Base-by-base conservation (phyloP, 1,139 yeast species). In the Suhomyces kunorum region DNA sequence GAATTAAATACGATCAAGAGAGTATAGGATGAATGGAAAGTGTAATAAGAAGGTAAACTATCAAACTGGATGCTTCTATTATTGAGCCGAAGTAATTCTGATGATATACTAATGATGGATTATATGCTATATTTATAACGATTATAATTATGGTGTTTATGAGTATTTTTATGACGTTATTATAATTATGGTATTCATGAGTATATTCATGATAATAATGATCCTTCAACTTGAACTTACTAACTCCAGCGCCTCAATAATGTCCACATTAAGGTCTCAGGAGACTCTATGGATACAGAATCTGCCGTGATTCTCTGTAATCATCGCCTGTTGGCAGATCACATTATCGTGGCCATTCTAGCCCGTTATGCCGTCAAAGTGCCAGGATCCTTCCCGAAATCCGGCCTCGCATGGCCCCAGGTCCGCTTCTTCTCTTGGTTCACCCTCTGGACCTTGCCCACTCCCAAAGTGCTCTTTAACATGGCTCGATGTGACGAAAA, bases 351-450 rank as follows among this genome's bases (percentile, higher is more conserved):
- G 34, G 70, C 71, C 4, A 63, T 67, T 34, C 54, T 81, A 34
- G 73, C 81, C 3, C 49, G 59, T 27, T 47, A 53, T 18, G 49
- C 61, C 0, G 48, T 20, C 16, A 13, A 16, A 11, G n/a, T 24
- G 5, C 25, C 28, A 2, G 8, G 8, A 7, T 19, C 23, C 13
- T 22, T 15, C 6, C 19, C 8, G 6, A 15, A 47, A 29, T 11
- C 28, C 7, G 16, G 34, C 1, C 23, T n/a, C 3, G 25, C 11
- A 6, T 52, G 59, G 4, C 82, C 82, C 0, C 53, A 63, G 15
- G 60, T 75, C 8, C 74, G 67, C 42, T 81, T 77, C 56, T 81
- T 81, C 55, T 71, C 83, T 1, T 81, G 87, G 87, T 80, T 76
- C 47, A 50, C 63, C 8, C 48, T 81, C 7, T 81, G 87, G 87